phyloP scores from a whole-genome alignment of 176 grass and related monocot genomes.

The Cenchrus purpureus region DNA sequence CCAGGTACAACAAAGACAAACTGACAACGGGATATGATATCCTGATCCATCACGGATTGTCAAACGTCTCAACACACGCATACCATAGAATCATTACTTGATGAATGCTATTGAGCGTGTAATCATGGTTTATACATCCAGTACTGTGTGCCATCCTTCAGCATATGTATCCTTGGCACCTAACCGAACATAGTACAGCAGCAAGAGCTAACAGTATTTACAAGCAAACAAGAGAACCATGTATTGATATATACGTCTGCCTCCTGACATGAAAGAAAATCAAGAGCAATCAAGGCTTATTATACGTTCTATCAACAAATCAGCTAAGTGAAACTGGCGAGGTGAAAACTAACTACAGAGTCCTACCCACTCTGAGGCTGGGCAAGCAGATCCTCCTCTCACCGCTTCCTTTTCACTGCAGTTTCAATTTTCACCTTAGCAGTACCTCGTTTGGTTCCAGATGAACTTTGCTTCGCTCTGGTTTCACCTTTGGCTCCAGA shows the following conservation, averaged over 20 bases:
- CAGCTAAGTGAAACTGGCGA: background rate
- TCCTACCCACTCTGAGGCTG: background rate
- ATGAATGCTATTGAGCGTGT: background rate
- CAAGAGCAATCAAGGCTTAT: background rate
- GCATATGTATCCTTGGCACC: background rate
- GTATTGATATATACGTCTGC: too few species aligned
- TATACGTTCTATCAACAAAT: background rate
- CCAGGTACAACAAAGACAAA: background rate
- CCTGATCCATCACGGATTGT: background rate
- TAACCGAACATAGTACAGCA: background rate
- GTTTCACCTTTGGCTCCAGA: conserved; percentile 16
- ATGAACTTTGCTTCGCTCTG: conserved; percentile 27
- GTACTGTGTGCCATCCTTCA: background rate
- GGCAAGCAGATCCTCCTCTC: background rate
- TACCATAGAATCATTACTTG: background rate
- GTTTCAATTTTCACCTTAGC: conserved; percentile 11
- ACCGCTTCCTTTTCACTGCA: conserved; percentile 44
- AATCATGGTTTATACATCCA: background rate
- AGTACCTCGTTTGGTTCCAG: conserved; percentile 21
- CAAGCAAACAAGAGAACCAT: background rate
- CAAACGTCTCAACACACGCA: background rate
- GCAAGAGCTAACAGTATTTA: background rate
- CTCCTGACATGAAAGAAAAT: background rate
- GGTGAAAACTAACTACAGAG: conserved; percentile 35
- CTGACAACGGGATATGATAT: background rate